phyloP scores from a whole-genome alignment of 225 moss, liverwort and hornwort genomes.

The Straminergon stramineum region DNA sequence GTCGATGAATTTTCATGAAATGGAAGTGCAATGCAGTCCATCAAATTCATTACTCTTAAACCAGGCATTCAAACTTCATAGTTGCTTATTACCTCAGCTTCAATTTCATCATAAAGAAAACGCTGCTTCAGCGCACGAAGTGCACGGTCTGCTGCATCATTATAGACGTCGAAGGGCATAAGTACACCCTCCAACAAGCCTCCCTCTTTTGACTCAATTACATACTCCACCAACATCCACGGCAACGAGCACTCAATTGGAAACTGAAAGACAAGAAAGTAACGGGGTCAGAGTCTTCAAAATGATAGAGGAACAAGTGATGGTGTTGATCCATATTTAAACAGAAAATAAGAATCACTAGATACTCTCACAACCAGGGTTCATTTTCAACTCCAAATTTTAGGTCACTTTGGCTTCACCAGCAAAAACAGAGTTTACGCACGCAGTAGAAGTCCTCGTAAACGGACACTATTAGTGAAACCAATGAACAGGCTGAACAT shows the following conservation, averaged over 20 bases:
- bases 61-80: not conserved
- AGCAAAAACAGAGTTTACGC: not conserved
- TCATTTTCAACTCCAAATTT: not conserved
- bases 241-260: conserved; percentile 97
- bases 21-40: not conserved
- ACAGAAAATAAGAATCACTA: not conserved
- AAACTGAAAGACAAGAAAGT: conserved; percentile 49
- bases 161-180: conserved; percentile 96
- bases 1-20: not conserved
- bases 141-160: conserved; percentile 92
- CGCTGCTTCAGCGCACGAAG: conserved; percentile 87
- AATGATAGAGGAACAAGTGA: not conserved
- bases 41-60: not conserved
- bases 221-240: conserved; percentile 99
- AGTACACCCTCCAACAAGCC: conserved; percentile 91
- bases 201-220: conserved; percentile 88
- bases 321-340: not conserved
- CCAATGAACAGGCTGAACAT: not conserved
- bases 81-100: conserved; percentile 71
- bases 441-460: not conserved
- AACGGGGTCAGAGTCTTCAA: conserved; percentile 7
- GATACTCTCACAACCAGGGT: not conserved
- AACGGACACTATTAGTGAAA: not conserved
- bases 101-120: conserved; percentile 97
- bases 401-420: not conserved